Percentiles rank a stretch among this genome's conserved stretches.
Evolutionary conservation across 352 stramenopile species (phyloP).

Genomic region (Globisporangium sylvaticum): DNA sequence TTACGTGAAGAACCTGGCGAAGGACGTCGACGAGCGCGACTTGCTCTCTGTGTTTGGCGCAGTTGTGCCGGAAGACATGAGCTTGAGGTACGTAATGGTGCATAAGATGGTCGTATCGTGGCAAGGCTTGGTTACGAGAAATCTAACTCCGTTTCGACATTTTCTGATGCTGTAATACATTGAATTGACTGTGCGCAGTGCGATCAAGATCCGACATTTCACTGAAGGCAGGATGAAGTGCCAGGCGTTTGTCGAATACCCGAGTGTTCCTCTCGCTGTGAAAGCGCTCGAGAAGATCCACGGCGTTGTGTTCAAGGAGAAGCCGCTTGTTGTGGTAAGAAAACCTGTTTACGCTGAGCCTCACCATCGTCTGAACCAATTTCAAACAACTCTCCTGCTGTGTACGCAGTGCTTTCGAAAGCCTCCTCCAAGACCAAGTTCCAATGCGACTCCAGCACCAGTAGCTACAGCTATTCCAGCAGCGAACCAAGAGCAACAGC

Average conservation of each 20-base stretch:
- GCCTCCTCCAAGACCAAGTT: neutral
- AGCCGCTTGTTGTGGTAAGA: conserved; percentile 79
- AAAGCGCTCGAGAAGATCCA: conserved; percentile 55
- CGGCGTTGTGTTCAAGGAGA: conserved; percentile 68
- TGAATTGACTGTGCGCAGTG: conserved; percentile 20
- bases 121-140: neutral
- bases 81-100: conserved; percentile 3
- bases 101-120: neutral
- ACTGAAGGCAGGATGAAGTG: conserved; percentile 80
- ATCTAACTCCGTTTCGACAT: neutral
- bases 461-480: neutral
- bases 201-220: conserved; percentile 63
- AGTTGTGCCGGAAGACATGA: conserved; percentile 23
- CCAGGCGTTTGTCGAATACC: conserved; percentile 80
- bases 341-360: neutral
- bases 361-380: neutral
- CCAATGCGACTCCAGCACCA: neutral
- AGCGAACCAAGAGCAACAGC: neutral
- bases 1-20: conserved; percentile 83
- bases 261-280: conserved; percentile 40
- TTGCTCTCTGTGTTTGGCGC: conserved; percentile 48
- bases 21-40: conserved; percentile 38
- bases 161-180: neutral
- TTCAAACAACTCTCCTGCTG: neutral
- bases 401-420: conserved; percentile 27